These are phyloP conservation scores for Russula ochroleuca DNA, from an alignment of 768 basidiomycete species.

Conservation along the genomic window DNA sequence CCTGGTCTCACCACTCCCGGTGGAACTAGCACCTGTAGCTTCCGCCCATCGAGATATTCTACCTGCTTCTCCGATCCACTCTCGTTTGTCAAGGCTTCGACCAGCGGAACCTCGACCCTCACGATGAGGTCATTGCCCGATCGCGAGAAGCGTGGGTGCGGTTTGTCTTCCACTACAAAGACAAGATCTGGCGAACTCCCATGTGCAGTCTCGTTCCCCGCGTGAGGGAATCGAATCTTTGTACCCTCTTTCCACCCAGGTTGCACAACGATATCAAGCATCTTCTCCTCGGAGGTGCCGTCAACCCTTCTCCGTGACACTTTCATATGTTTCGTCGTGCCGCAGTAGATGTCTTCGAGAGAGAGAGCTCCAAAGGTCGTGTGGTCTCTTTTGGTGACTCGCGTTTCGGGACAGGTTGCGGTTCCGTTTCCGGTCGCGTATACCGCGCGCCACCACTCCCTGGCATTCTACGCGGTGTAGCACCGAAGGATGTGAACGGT, in stretches of 20 bases:
- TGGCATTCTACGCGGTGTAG: constrained; percentile 58
- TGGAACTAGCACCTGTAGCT: constrained; percentile 64
- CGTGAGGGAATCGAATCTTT: constrained; percentile 83
- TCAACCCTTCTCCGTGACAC: constrained; percentile 69
- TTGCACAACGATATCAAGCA: constrained; percentile 71
- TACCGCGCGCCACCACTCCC: constrained; percentile 33
- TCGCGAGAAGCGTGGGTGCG: constrained; percentile 68
- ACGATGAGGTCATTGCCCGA: constrained; percentile 77
- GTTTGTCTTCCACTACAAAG: constrained; percentile 95
- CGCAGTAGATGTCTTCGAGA: constrained; percentile 80
- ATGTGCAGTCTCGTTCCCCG: constrained; percentile 69
- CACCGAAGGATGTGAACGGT: constrained; percentile 34
- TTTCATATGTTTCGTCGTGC: constrained; percentile 83
- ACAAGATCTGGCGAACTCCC: constrained; percentile 87
- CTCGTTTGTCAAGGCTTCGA: constrained; percentile 73
- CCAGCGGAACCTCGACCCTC: constrained; percentile 60
- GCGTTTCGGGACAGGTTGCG: constrained; percentile 34
- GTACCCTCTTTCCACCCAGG: constrained; percentile 98
- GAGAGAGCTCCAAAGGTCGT: constrained; percentile 76
- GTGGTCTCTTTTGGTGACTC: constrained; percentile 53
- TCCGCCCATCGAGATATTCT: constrained; percentile 75
- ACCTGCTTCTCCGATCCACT: constrained; percentile 49
- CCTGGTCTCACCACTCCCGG: constrained; percentile 69
- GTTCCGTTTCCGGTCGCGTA: constrained; percentile 12
- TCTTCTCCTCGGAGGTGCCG: constrained; percentile 78